Percentiles rank a stretch among this genome's conserved stretches.
Evolutionary conservation across 352 stramenopile genomes (phyloP).

Genomic region (Phytophthora macrochlamydospora): DNA sequence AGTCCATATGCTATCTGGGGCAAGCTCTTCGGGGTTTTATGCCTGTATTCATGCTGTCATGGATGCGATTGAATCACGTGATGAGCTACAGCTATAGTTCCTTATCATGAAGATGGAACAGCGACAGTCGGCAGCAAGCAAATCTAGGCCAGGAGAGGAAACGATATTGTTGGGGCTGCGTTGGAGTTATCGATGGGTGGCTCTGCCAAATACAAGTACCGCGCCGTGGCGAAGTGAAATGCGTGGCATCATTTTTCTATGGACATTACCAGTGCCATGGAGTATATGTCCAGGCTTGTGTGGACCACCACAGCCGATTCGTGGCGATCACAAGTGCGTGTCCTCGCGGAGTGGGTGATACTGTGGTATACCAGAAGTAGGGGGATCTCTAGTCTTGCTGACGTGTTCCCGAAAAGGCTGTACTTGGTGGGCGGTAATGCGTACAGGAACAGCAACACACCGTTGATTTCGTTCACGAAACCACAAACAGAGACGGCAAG

Average conservation of each 20-base stretch:
- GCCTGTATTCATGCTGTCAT: slow-evolving; percentile 5
- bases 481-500: background rate
- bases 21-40: slow-evolving; percentile 8
- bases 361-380: background rate
- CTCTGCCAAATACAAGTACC: slow-evolving; percentile 11
- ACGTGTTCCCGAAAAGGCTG: background rate
- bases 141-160: background rate
- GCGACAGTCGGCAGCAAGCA: background rate
- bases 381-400: background rate
- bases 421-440: slow-evolving; percentile 3
- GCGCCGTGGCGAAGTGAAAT: background rate
- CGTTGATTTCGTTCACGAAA: slow-evolving; percentile 1
- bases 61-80: background rate
- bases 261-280: slow-evolving; percentile 8
- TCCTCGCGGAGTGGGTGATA: background rate
- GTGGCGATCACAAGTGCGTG: background rate
- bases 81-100: slow-evolving; percentile 5
- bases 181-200: slow-evolving; percentile 10
- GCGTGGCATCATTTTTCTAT: slow-evolving; percentile 5
- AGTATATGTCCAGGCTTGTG: background rate
- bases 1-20: background rate
- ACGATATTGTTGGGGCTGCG: background rate
- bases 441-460: slow-evolving; percentile 4
- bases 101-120: background rate
- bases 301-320: background rate